These are phyloP conservation scores for Saprolegnia diclina DNA, from an alignment of 352 stramenopile genomes.

Conservation along the genomic window DNA sequence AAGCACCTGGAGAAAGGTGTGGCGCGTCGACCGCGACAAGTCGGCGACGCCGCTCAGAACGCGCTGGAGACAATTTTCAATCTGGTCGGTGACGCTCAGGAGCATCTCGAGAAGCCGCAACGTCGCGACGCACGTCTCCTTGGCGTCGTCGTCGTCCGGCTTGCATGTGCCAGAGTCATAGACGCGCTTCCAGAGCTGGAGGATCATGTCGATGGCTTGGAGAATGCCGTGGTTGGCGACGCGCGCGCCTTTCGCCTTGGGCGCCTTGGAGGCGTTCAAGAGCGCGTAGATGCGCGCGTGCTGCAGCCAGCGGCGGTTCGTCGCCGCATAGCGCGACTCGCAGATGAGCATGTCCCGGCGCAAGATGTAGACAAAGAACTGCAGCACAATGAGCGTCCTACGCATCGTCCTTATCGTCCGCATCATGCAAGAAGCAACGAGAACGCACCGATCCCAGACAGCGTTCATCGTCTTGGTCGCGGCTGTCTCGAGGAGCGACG, in stretches of 20 bases:
- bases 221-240: slow-evolving; percentile 70
- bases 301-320: slow-evolving; percentile 53
- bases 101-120: slow-evolving; percentile 78
- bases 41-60: slow-evolving; percentile 56
- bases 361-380: slow-evolving; percentile 82
- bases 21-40: slow-evolving; percentile 42
- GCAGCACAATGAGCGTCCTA: slow-evolving; percentile 51
- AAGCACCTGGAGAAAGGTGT: slow-evolving; percentile 40
- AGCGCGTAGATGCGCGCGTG: slow-evolving; percentile 56
- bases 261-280: slow-evolving; percentile 37
- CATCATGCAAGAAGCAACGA: neutral
- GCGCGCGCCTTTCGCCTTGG: neutral
- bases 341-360: slow-evolving; percentile 58
- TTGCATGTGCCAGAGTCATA: slow-evolving; percentile 35
- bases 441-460: slow-evolving; percentile 12
- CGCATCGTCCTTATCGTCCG: neutral
- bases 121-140: slow-evolving; percentile 54
- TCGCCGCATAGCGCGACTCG: slow-evolving; percentile 39
- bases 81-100: slow-evolving; percentile 63
- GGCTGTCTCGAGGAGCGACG: slow-evolving; percentile 34
- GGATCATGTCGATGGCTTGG: slow-evolving; percentile 41
- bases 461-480: slow-evolving; percentile 39
- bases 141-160: slow-evolving; percentile 39
- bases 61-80: slow-evolving; percentile 64
- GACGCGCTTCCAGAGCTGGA: slow-evolving; percentile 63